Percentiles rank a stretch among this genome's conserved stretches.
Conservation (phyloP, 768 basidiomycete species). For the Rhodotorula graminis region DNA sequence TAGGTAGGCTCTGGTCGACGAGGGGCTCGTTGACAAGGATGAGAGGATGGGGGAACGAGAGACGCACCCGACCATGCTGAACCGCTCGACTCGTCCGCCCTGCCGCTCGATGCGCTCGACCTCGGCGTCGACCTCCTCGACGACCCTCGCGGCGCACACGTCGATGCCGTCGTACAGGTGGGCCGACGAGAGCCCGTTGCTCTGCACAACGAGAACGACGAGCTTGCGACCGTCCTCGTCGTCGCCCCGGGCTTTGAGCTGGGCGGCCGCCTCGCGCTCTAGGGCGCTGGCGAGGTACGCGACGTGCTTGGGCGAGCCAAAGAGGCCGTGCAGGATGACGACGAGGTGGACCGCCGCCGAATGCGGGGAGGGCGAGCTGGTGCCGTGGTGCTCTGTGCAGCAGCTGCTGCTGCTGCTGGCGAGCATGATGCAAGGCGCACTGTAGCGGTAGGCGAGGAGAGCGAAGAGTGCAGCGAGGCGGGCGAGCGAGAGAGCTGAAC, state of each 20-base stretch:
- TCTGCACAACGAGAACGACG: conserved; percentile 62
- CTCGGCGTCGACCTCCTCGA: conserved; percentile 64
- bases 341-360: conserved; percentile 24
- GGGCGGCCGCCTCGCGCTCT: neutral
- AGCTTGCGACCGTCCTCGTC: conserved; percentile 50
- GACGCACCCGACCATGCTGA: conserved; percentile 36
- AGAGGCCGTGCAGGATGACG: conserved; percentile 56
- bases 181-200: conserved; percentile 54
- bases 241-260: conserved; percentile 44
- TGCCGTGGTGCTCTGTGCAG: too few species aligned
- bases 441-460: too few species aligned
- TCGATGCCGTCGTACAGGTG: conserved; percentile 75
- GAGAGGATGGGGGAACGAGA: neutral
- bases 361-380: too few species aligned
- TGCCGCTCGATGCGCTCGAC: conserved; percentile 55
- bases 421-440: too few species aligned
- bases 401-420: too few species aligned
- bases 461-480: too few species aligned
- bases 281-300: conserved; percentile 51
- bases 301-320: conserved; percentile 69
- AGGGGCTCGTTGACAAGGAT: too few species aligned
- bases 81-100: conserved; percentile 54
- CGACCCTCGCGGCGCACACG: conserved; percentile 74
- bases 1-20: too few species aligned
- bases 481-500: too few species aligned